phyloP scores from a whole-genome alignment of 768 basidiomycete species.

The Pholiota molesta region DNA sequence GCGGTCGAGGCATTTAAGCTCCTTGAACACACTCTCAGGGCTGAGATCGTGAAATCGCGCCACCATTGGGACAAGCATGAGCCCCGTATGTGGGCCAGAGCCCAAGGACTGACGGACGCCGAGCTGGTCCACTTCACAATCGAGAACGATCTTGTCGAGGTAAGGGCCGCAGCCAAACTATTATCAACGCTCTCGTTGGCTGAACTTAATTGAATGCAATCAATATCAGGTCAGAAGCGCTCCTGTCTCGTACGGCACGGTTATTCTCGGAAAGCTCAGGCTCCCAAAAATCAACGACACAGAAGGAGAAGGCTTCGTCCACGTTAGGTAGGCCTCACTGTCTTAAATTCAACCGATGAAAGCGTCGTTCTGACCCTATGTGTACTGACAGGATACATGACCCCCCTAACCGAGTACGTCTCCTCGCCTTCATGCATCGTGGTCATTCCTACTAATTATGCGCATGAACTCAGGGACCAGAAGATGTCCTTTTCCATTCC shows the following conservation, averaged over 20 bases:
- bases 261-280: slow-evolving; percentile 77
- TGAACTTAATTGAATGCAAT: slow-evolving; percentile 28
- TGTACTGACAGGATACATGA: slow-evolving; percentile 62
- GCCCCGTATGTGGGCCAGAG: slow-evolving; percentile 72
- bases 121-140: slow-evolving; percentile 57
- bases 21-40: slow-evolving; percentile 59
- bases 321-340: slow-evolving; percentile 57
- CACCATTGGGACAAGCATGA: slow-evolving; percentile 74
- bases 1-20: slow-evolving; percentile 67
- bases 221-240: slow-evolving; percentile 50
- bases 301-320: slow-evolving; percentile 67
- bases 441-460: slow-evolving; percentile 1
- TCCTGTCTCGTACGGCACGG: slow-evolving; percentile 63
- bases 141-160: slow-evolving; percentile 45
- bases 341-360: slow-evolving; percentile 3
- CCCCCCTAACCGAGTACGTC: slow-evolving; percentile 66
- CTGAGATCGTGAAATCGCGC: slow-evolving; percentile 68
- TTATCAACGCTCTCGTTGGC: slow-evolving; percentile 5
- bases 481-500: slow-evolving; percentile 74
- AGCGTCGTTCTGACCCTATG: background rate
- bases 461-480: slow-evolving; percentile 48
- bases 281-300: slow-evolving; percentile 67
- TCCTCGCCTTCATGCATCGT: slow-evolving; percentile 1
- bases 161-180: slow-evolving; percentile 18
- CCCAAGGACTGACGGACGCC: slow-evolving; percentile 49